Base-by-base conservation (phyloP, 2,329 filamentous ascomycete species). In the Byssothecium circinans region DNA sequence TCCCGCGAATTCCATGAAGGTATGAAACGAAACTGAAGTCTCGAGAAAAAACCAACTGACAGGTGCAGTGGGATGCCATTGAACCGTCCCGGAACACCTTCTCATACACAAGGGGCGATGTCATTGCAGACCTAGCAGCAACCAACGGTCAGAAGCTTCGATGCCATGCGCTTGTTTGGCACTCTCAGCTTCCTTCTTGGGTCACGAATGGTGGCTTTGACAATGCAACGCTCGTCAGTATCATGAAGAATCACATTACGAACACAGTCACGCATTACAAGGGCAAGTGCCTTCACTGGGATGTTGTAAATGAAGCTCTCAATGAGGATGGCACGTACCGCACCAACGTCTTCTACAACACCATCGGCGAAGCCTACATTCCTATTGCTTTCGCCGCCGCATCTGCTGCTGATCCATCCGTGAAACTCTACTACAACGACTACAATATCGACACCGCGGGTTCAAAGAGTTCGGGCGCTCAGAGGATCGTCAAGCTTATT, bases 351-450 rank as follows among this genome's bases (percentile, higher is more conserved):
- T 75, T 71, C 60, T 72, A 70, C 54, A 50, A 67, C 20, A 62
- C 57, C 34, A 74, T 75, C 45, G 74, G 74, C 35, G 61, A 65
- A 34, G 65, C 67, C 17, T 76, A 69, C 50, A 58, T 75, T 22
- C 70, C 68, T 23, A 73, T 75, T 29, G 74, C 73, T 0, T 76
- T 74, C 37, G 56, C 64, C 20, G 63, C 60, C 25, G 69, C 69
- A 6, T 62, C 63, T 17, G 68, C 62, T 4, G 63, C 73, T 1
- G 74, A 74, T 11, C 67, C 68, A 2, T 45, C 50, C 27, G 66
- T 54, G 14, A 74, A 75, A 47, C 68, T 75, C 38, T 75, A 74
- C 59, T 73, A 73, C 54, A 75, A 75, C 56, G 73, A 76, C 54
- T 76, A 74, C 58, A 74, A 71, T 58, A 73, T 75, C 45, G 74